These are phyloP conservation scores for Eucalyptus regnans DNA, from an alignment of 345 rosid genomes.

Conservation along the genomic window DNA sequence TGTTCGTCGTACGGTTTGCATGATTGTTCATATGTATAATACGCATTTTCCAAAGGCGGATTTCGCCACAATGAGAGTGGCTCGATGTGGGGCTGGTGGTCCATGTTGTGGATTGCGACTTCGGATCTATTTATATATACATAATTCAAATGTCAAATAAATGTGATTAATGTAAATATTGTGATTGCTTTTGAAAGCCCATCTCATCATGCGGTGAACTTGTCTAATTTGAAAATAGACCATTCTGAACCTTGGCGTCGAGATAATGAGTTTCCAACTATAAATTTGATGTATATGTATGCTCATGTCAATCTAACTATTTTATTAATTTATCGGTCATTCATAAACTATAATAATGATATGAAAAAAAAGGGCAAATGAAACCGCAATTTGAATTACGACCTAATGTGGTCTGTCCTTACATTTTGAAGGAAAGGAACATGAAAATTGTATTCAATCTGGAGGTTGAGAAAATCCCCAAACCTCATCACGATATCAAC, in stretches of 20 bases:
- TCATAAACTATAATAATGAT: accelerated
- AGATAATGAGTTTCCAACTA: not conserved
- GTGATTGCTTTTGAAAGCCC: not conserved
- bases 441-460: too few species aligned
- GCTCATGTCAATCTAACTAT: not conserved
- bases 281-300: not conserved
- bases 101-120: not conserved
- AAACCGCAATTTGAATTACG: not conserved
- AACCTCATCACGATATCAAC: accelerated
- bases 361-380: not conserved
- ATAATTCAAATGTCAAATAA: not conserved
- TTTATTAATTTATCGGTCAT: not conserved
- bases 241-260: not conserved
- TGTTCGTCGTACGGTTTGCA: not conserved
- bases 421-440: not conserved
- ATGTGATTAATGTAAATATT: not conserved
- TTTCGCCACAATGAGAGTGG: not conserved
- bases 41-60: not conserved
- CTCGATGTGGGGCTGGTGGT: not conserved
- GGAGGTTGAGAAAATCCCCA: too few species aligned
- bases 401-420: not conserved
- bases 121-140: not conserved
- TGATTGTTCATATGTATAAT: not conserved
- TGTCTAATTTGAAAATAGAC: not conserved
- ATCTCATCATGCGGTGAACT: not conserved